These are phyloP conservation scores for Psophocarpus tetragonolobus DNA, from an alignment of 306 rosid genomes.

Conservation along the genomic window DNA sequence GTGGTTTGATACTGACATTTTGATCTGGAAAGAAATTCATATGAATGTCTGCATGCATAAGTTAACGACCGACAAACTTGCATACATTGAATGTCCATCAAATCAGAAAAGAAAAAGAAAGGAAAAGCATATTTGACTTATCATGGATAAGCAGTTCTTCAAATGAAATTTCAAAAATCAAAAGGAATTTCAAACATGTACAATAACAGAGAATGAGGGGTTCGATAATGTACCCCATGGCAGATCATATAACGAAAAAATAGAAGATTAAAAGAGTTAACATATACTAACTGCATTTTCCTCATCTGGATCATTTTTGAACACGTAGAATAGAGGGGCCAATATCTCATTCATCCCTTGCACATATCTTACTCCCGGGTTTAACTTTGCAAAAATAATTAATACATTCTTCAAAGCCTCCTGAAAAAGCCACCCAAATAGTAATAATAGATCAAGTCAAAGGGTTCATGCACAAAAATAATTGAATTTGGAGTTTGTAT, in stretches of 20 bases:
- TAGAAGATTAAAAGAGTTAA: conserved; percentile 4
- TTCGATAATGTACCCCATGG: neutral
- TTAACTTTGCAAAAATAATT: conserved; percentile 89
- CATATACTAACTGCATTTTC: conserved; percentile 77
- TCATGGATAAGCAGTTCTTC: conserved; percentile 16
- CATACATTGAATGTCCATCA: neutral
- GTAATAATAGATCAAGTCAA: conserved; percentile 26
- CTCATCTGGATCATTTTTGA: conserved; percentile 87
- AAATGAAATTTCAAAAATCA: neutral
- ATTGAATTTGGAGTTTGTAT: conserved; percentile 3
- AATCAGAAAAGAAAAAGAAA: conserved; percentile 20
- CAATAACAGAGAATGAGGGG: neutral
- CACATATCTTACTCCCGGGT: conserved; percentile 98
- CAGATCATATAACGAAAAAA: neutral
- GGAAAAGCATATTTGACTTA: neutral
- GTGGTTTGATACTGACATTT: no score
- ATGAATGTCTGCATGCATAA: neutral
- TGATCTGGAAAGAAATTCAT: no score
- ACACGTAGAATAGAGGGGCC: conserved; percentile 91
- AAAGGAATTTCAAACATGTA: neutral
- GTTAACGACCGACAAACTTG: neutral
- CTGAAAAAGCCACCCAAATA: conserved; percentile 54
- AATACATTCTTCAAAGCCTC: conserved; percentile 81
- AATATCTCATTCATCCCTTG: conserved; percentile 98
- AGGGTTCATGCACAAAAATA: neutral